Percentiles rank a stretch among this genome's conserved stretches.
phyloP scores from a whole-genome alignment of 2,329 filamentous ascomycete genomes.

The Mycosphaerella arachidis region DNA sequence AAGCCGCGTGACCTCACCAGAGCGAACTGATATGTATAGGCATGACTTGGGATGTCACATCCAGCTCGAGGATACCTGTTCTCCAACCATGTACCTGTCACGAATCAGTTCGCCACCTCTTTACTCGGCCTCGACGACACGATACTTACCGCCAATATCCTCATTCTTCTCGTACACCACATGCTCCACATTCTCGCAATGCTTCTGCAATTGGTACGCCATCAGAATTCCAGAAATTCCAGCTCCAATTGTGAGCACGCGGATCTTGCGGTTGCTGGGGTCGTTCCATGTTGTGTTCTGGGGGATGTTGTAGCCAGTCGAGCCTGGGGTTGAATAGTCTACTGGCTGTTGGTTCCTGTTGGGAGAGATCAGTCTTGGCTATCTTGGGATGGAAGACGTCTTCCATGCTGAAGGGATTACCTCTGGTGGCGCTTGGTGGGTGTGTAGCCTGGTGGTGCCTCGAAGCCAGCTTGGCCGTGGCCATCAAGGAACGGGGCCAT shows the following conservation, averaged over 20 bases:
- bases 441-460: neutral
- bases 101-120: too few species aligned
- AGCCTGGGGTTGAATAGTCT: neutral
- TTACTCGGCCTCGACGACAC: neutral
- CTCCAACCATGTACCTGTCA: constrained; percentile 33
- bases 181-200: constrained; percentile 43
- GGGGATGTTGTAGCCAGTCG: neutral
- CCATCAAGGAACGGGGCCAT: neutral
- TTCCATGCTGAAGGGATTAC: too few species aligned
- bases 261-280: constrained; percentile 39
- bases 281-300: neutral
- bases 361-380: neutral
- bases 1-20: neutral
- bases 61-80: neutral
- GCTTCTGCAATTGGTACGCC: constrained; percentile 46
- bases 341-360: neutral
- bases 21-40: constrained; percentile 3
- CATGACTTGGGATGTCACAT: constrained; percentile 3
- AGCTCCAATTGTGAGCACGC: constrained; percentile 46
- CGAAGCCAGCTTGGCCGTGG: neutral
- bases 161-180: constrained; percentile 47
- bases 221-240: constrained; percentile 46
- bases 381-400: too few species aligned
- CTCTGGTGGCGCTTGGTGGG: neutral
- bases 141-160: constrained; percentile 32